Percentiles rank a stretch among this genome's conserved stretches.
phyloP scores from a whole-genome alignment of 139 green algal species.

The Closterium sp. region DNA sequence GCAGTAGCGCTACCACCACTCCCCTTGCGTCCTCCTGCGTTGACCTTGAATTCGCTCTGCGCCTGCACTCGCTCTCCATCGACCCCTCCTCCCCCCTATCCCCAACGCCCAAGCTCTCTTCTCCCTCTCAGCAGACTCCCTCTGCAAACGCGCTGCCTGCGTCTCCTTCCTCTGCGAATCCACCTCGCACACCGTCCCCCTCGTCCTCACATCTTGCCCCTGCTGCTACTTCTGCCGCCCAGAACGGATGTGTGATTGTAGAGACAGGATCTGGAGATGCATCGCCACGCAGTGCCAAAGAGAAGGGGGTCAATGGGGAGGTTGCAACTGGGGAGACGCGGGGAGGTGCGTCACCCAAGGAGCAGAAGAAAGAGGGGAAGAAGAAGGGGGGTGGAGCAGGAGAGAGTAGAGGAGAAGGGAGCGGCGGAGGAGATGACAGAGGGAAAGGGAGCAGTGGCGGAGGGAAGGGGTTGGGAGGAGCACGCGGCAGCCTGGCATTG shows the following conservation, averaged over 20 bases:
- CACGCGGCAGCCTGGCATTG: not conserved
- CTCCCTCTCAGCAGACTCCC: not conserved
- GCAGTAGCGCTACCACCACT: not conserved
- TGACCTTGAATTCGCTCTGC: not conserved
- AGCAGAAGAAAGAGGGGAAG: slow-evolving; percentile 4
- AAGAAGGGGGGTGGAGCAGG: not conserved
- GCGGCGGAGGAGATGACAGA: no score
- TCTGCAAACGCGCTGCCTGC: not conserved
- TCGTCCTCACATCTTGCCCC: not conserved
- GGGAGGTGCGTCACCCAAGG: not conserved
- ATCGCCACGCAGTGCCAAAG: not conserved
- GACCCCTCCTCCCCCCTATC: not conserved
- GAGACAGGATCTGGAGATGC: not conserved
- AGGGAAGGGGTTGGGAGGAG: not conserved
- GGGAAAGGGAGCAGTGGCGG: no score
- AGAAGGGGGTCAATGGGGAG: not conserved
- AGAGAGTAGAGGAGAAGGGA: not conserved
- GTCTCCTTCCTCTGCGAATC: not conserved
- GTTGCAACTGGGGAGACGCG: not conserved
- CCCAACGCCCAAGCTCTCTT: not conserved
- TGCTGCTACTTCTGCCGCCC: not conserved
- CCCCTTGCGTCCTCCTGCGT: not conserved
- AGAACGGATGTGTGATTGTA: not conserved
- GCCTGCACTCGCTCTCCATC: not conserved
- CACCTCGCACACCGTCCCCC: not conserved